Conservation (phyloP, 148 eudicot genomes). For the Vaccinium myrtillus region DNA sequence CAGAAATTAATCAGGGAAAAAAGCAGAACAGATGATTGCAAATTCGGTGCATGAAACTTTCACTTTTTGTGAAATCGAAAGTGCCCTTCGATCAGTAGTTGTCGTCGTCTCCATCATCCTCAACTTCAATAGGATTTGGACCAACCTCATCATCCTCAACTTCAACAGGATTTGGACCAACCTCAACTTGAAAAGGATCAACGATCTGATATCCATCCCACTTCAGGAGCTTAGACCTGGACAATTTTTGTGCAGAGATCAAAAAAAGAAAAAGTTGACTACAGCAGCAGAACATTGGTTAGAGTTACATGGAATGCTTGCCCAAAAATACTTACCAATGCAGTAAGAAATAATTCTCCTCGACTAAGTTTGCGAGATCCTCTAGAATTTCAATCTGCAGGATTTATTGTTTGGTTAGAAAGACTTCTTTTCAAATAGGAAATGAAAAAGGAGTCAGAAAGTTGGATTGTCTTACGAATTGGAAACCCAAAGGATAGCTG, state of each 20-base stretch:
- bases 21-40: background rate
- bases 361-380: background rate
- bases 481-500: background rate
- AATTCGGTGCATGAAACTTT: background rate
- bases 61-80: background rate
- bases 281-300: background rate
- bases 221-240: background rate
- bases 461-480: background rate
- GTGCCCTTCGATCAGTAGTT: background rate
- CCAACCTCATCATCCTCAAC: background rate
- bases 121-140: too few relatives aligned
- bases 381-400: background rate
- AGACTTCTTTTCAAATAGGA: background rate
- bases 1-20: too few relatives aligned
- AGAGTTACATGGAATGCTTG: background rate
- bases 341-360: background rate
- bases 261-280: background rate
- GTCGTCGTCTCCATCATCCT: background rate
- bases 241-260: background rate
- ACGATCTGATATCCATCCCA: background rate
- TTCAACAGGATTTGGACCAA: background rate
- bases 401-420: background rate
- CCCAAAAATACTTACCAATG: background rate
- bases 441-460: background rate
- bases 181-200: too few relatives aligned